phyloP scores from a whole-genome alignment of 441 rosid genomes.

The Daphne laureola region DNA sequence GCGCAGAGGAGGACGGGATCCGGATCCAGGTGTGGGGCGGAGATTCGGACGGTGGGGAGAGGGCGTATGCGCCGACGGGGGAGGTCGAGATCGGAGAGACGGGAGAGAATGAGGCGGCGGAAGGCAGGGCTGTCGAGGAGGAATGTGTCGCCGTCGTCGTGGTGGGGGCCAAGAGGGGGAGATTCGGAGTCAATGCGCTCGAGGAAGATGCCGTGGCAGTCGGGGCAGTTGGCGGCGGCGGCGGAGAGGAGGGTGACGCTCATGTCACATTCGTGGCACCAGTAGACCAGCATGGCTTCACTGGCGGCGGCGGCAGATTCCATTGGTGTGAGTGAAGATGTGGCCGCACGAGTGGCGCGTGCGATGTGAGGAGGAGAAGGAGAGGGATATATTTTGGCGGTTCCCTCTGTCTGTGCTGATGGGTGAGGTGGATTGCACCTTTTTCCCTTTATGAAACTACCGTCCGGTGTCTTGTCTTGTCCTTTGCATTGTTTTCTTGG shows the following conservation, averaged over 20 bases:
- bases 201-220: slow-evolving; percentile 30
- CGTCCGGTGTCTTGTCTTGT: too few relatives aligned
- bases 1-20: slow-evolving; percentile 33
- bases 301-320: slow-evolving; percentile 18
- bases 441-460: too few relatives aligned
- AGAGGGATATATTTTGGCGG: too few relatives aligned
- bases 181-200: slow-evolving; percentile 42
- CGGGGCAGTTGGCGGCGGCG: slow-evolving; percentile 31
- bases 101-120: slow-evolving; percentile 28
- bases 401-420: too few relatives aligned
- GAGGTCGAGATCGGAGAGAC: slow-evolving; percentile 13
- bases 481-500: too few relatives aligned
- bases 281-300: slow-evolving; percentile 22
- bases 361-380: too few relatives aligned
- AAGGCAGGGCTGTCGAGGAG: slow-evolving; percentile 39
- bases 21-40: slow-evolving; percentile 14
- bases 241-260: slow-evolving; percentile 34
- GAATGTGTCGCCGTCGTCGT: slow-evolving; percentile 27
- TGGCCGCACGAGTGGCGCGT: too few relatives aligned
- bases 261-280: slow-evolving; percentile 64
- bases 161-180: slow-evolving; percentile 14
- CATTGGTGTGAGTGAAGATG: slow-evolving; percentile 10
- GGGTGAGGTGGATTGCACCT: too few relatives aligned
- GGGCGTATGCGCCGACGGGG: slow-evolving; percentile 4
- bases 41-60: slow-evolving; percentile 19